A percentile compares a stretch with the other conserved stretches of the same genome.
Evolutionary conservation across 1,284 basidiomycete species (phyloP).

Genomic region (Ganoderma boninense): DNA sequence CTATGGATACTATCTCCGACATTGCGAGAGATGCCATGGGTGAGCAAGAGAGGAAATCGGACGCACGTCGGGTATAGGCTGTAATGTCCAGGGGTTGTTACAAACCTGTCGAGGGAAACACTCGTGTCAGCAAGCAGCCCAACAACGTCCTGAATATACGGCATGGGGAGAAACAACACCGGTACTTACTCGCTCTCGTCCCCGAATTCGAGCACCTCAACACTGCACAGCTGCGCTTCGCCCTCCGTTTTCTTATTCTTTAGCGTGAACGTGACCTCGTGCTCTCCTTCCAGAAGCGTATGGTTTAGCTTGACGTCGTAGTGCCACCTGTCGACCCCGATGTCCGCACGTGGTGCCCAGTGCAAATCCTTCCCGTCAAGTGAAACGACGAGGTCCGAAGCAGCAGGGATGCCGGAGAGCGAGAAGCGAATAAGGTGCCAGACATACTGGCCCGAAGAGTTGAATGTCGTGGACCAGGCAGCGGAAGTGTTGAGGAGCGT

Average conservation of each 20-base stretch:
- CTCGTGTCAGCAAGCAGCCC: conserved; percentile 1
- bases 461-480: conserved; percentile 68
- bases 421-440: conserved; percentile 77
- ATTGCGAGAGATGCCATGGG: not conserved
- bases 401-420: conserved; percentile 74
- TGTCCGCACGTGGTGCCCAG: conserved; percentile 63
- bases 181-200: conserved; percentile 62
- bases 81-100: conserved; percentile 64
- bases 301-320: conserved; percentile 63
- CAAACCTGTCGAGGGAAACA: conserved; percentile 59
- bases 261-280: conserved; percentile 66
- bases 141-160: not conserved
- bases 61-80: conserved; percentile 79
- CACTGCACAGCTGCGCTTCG: conserved; percentile 76
- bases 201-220: conserved; percentile 83
- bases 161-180: not conserved
- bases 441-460: conserved; percentile 71
- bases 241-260: conserved; percentile 59
- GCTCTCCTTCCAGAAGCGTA: conserved; percentile 55
- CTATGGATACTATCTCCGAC: not conserved
- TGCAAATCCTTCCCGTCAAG: conserved; percentile 68
- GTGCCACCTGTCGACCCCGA: conserved; percentile 77
- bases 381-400: conserved; percentile 62
- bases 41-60: not conserved
- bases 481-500: conserved; percentile 67